A percentile compares a stretch with the other conserved stretches of the same genome.
phyloP scores from a whole-genome alignment of 108 stramenopile genomes.

The Skeletonema potamos region DNA sequence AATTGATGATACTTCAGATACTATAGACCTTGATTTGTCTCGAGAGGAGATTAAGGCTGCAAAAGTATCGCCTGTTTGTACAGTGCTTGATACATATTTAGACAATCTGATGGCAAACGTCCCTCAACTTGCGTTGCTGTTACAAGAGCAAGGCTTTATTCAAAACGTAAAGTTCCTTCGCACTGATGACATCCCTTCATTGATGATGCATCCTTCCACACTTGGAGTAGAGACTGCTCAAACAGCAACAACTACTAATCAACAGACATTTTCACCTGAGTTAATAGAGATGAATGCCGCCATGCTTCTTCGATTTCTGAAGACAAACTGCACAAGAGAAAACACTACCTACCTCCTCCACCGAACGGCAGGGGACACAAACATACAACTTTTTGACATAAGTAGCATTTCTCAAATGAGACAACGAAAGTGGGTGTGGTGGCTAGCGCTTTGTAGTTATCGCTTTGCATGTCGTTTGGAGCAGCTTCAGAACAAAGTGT shows the following conservation, averaged over 20 bases:
- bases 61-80: constrained; percentile 54
- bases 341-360: constrained; percentile 79
- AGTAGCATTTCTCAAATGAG: constrained; percentile 71
- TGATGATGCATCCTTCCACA: constrained; percentile 73
- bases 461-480: constrained; percentile 80
- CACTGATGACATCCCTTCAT: constrained; percentile 74
- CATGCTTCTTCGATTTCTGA: constrained; percentile 73
- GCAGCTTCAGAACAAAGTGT: constrained; percentile 45
- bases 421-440: constrained; percentile 86
- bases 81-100: constrained; percentile 80
- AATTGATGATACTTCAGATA: neutral
- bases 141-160: constrained; percentile 80
- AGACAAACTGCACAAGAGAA: constrained; percentile 79
- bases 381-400: constrained; percentile 84
- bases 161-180: constrained; percentile 76
- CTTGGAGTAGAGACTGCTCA: constrained; percentile 34
- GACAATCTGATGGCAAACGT: constrained; percentile 90
- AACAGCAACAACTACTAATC: constrained; percentile 2
- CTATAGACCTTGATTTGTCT: constrained; percentile 31
- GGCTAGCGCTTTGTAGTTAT: constrained; percentile 83
- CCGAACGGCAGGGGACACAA: constrained; percentile 60
- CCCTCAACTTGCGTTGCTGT: constrained; percentile 80
- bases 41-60: neutral
- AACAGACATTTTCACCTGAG: constrained; percentile 68
- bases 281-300: constrained; percentile 90